phyloP scores from a whole-genome alignment of 2,329 filamentous ascomycete genomes.

The Phialemoniopsis sp. region DNA sequence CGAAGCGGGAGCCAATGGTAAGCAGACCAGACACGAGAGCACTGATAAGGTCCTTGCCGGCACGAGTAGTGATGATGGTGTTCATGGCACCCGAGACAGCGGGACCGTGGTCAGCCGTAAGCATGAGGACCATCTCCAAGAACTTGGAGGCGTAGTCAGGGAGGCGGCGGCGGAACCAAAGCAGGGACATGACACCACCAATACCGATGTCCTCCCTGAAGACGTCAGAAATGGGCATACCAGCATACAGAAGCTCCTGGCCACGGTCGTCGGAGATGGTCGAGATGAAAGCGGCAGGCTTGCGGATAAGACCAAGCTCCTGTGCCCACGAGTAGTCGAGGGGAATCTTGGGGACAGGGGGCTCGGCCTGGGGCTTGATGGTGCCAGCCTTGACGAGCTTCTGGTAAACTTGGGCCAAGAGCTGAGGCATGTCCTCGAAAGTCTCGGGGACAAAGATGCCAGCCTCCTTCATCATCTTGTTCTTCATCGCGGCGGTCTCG shows the following conservation, averaged over 20 bases:
- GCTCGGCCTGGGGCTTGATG: slow-evolving; percentile 83
- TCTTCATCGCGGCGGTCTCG: slow-evolving; percentile 95
- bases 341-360: slow-evolving; percentile 95
- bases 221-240: slow-evolving; percentile 99
- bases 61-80: slow-evolving; percentile 99
- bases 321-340: slow-evolving; percentile 99
- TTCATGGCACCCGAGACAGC: slow-evolving; percentile 99
- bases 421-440: slow-evolving; percentile 86
- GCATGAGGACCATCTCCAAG: slow-evolving; percentile 99
- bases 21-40: slow-evolving; percentile 93
- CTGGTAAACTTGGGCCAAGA: slow-evolving; percentile 80
- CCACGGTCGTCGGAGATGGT: slow-evolving; percentile 99
- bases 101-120: slow-evolving; percentile 97
- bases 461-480: slow-evolving; percentile 92
- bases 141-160: slow-evolving; percentile 97
- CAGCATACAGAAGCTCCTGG: slow-evolving; percentile 96
- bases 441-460: slow-evolving; percentile 93
- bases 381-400: slow-evolving; percentile 80
- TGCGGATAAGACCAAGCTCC: slow-evolving; percentile 98
- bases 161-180: slow-evolving; percentile 98
- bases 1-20: slow-evolving; percentile 96
- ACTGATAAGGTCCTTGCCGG: slow-evolving; percentile 96
- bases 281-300: slow-evolving; percentile 99
- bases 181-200: slow-evolving; percentile 98
- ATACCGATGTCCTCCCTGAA: slow-evolving; percentile 99